A percentile compares a stretch with the other conserved stretches of the same genome.
Evolutionary conservation across 139 green algal species (phyloP).

Genomic region (Zygnema cylindricum): DNA sequence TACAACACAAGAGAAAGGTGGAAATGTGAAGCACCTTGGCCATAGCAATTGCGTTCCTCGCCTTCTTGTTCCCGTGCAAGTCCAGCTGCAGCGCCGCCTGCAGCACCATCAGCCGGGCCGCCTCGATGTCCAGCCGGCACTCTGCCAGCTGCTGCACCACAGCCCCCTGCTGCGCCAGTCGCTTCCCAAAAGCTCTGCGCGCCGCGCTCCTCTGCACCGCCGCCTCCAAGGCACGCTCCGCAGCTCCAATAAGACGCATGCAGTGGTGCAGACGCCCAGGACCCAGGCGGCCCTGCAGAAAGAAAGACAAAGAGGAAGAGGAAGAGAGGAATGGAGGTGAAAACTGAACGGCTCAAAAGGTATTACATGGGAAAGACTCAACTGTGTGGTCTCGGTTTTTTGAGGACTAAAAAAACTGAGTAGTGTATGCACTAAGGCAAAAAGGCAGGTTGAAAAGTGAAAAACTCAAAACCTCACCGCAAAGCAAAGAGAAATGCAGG

Average conservation of each 20-base stretch:
- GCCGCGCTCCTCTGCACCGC: conserved; percentile 67
- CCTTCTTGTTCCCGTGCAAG: conserved; percentile 80
- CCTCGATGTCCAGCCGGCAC: conserved; percentile 53
- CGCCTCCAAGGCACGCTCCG: conserved; percentile 80
- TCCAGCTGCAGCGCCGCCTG: conserved; percentile 83
- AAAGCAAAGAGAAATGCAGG: too few relatives aligned
- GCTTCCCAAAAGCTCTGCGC: conserved; percentile 73
- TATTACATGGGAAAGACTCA: too few relatives aligned
- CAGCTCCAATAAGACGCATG: conserved; percentile 91
- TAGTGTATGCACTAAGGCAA: too few relatives aligned
- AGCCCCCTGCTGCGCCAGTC: conserved; percentile 70
- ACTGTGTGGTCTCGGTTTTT: too few relatives aligned
- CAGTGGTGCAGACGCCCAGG: conserved; percentile 98
- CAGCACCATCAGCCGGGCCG: conserved; percentile 77
- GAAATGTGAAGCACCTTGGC: conserved; percentile 80
- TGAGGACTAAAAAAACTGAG: too few relatives aligned
- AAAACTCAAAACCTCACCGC: too few relatives aligned
- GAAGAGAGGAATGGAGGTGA: too few relatives aligned
- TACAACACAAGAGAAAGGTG: too few relatives aligned
- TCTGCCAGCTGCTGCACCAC: conserved; percentile 63
- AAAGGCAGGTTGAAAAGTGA: too few relatives aligned
- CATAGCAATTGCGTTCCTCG: conserved; percentile 79
- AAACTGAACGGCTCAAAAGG: too few relatives aligned
- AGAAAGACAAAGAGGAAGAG: too few relatives aligned
- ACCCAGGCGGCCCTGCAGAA: conserved; percentile 80